Base-by-base conservation (phyloP, 2,329 filamentous ascomycete genomes). In the Exophiala viscosa region DNA sequence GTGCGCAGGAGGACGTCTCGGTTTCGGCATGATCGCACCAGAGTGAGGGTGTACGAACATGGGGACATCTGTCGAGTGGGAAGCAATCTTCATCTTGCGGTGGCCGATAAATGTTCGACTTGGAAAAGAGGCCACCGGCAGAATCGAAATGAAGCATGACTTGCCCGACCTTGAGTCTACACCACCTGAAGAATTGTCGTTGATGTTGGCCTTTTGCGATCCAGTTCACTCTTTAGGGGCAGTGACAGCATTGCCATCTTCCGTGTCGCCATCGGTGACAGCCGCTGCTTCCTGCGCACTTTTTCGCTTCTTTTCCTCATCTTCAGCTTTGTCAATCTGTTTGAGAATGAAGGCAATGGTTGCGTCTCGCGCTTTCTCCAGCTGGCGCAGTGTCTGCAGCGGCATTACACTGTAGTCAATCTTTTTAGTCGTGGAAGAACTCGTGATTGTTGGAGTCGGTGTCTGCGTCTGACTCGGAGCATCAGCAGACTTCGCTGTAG, bases 291-390 rank as follows among this genome's bases (percentile, higher is more conserved):
- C 33, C 28, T 34, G 43, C 11, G 39, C 33, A 36, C 35, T 47
- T 18, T 28, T n/a, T 31, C 32, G 34, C 41, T 42, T 42, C 41
- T 57, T 51, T 39, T 58, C 47, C 47, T 70, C 62, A 54, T 68
- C 67, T 50, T 81, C 78, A 1, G 72, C 69, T 47, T 75, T 73
- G 55, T 80, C 76, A 53, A 81, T 77, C 53, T 78, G 68, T 60
- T 76, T 77, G 48, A 81, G 61, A 38, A 81, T 67, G 54, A 77
- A 80, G 1, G 70, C 66, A 54, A 80, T 72, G 1, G 76, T 80
- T 6, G 74, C 75, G 66, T 81, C 78, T 42, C 77, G 67, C 15
- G 76, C 78, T 57, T 74, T 78, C 60, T 81, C 78, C 23, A 79
- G 63, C 51, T 75, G 72, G 8, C 64, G 61, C 23, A 81, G 64